A percentile compares a stretch with the other conserved stretches of the same genome.
Evolutionary conservation across 2,329 filamentous ascomycete genomes (phyloP).

Genomic region (Beauveria medogensis): DNA sequence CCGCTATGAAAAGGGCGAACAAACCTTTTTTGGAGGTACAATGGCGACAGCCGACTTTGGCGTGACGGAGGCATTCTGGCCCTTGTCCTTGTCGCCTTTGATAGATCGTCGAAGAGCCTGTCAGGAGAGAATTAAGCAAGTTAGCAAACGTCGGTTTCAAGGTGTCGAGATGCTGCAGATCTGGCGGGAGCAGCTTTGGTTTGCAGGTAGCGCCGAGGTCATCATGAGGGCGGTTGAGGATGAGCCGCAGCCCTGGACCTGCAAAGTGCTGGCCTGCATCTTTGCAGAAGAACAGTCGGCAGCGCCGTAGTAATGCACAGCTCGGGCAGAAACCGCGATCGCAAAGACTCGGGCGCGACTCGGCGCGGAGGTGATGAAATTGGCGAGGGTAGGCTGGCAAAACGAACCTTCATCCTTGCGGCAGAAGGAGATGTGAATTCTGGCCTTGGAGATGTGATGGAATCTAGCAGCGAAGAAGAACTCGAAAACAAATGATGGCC

Average conservation of each 20-base stretch:
- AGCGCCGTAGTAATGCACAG: not conserved
- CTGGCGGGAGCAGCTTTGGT: not conserved
- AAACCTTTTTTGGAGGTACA: slow-evolving; percentile 86
- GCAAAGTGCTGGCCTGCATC: not conserved
- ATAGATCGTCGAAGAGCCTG: slow-evolving; percentile 80
- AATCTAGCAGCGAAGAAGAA: not conserved
- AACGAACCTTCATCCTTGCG: slow-evolving; percentile 7
- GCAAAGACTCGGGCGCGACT: not conserved
- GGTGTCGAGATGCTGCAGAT: not conserved
- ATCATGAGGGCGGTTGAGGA: not conserved
- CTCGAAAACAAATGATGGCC: not conserved
- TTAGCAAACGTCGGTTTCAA: slow-evolving; percentile 26
- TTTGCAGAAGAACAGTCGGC: not conserved
- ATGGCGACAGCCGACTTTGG: slow-evolving; percentile 84
- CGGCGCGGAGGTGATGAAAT: not conserved
- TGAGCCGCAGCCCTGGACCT: not conserved
- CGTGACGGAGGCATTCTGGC: slow-evolving; percentile 63
- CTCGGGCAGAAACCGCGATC: not conserved
- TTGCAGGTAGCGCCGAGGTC: not conserved
- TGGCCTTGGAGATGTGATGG: not conserved
- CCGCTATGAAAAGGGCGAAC: slow-evolving; percentile 16
- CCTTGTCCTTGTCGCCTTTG: slow-evolving; percentile 77
- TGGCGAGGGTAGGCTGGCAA: not conserved
- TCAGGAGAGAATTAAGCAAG: slow-evolving; percentile 31
- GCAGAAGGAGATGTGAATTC: not conserved